Base-by-base conservation (phyloP, 352 stramenopile species). In the Blastocystis hominis region DNA sequence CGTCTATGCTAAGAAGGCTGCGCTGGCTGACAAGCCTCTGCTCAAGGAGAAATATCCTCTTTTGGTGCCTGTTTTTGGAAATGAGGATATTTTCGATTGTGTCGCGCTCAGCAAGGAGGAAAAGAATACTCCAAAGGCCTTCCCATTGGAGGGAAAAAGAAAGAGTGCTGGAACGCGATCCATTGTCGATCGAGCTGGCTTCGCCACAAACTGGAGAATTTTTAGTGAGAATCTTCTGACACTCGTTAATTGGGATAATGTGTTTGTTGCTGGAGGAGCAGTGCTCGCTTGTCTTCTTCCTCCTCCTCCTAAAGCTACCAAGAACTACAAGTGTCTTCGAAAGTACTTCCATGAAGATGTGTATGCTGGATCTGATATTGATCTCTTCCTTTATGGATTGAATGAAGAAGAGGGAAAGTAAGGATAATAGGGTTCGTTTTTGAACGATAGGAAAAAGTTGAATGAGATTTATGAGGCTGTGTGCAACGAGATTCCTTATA, bases 301-400 rank as follows among this genome's bases (percentile, higher is more conserved):
- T 24, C 40, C 90, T 20, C 89, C 89, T 20, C 50, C 78, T 9
- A 87, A 91, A 47, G 76, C 64, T 15, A 77, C 46, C 7, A 80
- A 88, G 38, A 90, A 69, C 9, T 75, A 75, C 17, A 68, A 91
- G 47, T 75, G 90, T 36, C 64, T 80, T 40, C 89, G 89, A 42
- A 88, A 86, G 47, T 91, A 91, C 84, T 91, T 90, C 62, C 89
- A 91, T 42, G 87, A 91, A 15, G 68, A 77, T 20, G 89, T 40
- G 0, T 91, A 89, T 24, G 75, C 75, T n/a, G 89, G 75, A 44
- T 90, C 86, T 9, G 89, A 91, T 55, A 79, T 91, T 34, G 89
- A 91, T 88, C 68, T 91, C 15, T 91, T 91, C 56, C 44, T 91
- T 17, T 90, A 91, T 66, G 89, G 84, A 61, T 46, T 91, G 13